These are phyloP conservation scores for Oryza brachyantha DNA, from an alignment of 176 grass and related monocot genomes.

Conservation along the genomic window DNA sequence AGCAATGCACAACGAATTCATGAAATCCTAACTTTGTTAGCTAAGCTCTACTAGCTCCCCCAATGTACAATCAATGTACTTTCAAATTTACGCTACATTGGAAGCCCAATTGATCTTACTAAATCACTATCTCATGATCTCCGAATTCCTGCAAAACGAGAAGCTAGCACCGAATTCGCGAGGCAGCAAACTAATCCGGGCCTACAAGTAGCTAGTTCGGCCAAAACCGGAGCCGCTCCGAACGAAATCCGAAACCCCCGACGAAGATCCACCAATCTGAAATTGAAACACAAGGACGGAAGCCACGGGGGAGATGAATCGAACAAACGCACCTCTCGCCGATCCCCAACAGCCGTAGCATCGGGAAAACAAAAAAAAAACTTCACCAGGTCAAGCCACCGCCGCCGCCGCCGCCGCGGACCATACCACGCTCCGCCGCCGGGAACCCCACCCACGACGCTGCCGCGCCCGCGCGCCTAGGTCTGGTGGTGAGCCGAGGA, in stretches of 20 bases:
- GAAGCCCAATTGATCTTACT: neutral
- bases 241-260: neutral
- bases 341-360: constrained; percentile 51
- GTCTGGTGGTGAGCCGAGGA: too few species aligned
- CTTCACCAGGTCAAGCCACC: constrained; percentile 21
- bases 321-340: constrained; percentile 48
- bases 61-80: neutral
- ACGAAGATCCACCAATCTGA: neutral
- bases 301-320: neutral
- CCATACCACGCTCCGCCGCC: constrained; percentile 4
- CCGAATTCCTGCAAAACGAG: neutral
- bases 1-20: neutral
- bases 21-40: neutral
- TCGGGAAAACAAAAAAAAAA: neutral
- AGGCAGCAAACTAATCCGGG: neutral
- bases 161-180: neutral
- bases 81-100: constrained; percentile 5
- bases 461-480: too few species aligned
- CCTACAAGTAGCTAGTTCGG: neutral
- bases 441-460: constrained; percentile 13
- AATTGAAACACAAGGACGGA: too few species aligned
- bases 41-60: neutral
- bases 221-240: neutral
- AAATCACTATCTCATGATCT: too few species aligned
- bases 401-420: constrained; percentile 22